Evolutionary conservation across 768 basidiomycete genomes (phyloP).

Genomic region (Leucosporidium yakuticum): DNA sequence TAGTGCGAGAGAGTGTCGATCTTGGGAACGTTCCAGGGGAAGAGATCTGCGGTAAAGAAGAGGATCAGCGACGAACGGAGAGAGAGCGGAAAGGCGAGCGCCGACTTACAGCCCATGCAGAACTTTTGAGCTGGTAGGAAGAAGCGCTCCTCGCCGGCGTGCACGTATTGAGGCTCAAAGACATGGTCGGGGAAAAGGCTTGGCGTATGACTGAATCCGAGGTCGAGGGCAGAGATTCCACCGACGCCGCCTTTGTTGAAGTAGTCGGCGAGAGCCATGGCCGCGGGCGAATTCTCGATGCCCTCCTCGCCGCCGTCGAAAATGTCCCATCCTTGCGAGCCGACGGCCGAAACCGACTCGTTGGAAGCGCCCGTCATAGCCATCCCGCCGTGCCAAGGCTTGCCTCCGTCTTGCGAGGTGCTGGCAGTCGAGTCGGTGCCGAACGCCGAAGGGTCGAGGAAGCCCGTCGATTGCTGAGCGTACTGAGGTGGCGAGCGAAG

Average conservation of each 20-base stretch:
- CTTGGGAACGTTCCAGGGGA: conserved; percentile 18
- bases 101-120: conserved; percentile 5
- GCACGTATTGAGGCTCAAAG: neutral
- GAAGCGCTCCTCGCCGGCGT: conserved; percentile 13
- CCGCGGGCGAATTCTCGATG: conserved; percentile 22
- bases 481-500: neutral
- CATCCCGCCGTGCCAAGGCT: neutral
- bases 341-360: neutral
- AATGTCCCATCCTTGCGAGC: neutral
- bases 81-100: no score
- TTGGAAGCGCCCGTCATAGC: neutral
- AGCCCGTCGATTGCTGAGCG: neutral
- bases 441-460: neutral
- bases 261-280: conserved; percentile 15
- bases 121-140: conserved; percentile 9
- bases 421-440: no score
- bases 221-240: conserved; percentile 32
- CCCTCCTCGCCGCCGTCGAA: neutral
- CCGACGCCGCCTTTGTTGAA: conserved; percentile 30
- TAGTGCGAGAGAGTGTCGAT: conserved; percentile 18
- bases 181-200: conserved; percentile 18
- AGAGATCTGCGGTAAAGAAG: neutral
- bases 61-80: neutral
- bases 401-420: neutral
- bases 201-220: conserved; percentile 28